Conservation (phyloP, 257 asterid genomes). For the Solanum etuberosum region DNA sequence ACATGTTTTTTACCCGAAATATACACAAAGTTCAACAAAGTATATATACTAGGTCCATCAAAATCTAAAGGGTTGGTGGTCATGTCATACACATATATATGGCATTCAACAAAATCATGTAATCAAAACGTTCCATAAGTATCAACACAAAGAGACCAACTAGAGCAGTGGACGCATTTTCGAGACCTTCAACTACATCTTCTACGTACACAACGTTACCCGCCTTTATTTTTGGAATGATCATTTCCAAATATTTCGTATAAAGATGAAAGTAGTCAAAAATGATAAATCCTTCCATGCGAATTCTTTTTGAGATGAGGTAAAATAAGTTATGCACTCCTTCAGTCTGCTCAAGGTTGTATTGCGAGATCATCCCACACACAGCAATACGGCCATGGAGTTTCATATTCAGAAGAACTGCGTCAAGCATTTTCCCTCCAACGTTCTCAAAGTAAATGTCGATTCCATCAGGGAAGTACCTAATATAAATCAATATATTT, state of each 20-base stretch:
- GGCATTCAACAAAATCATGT: no score
- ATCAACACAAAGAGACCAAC: background rate
- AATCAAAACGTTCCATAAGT: no score
- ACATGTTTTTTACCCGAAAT: no score
- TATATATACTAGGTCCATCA: no score
- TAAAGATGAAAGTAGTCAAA: background rate
- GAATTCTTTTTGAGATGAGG: background rate
- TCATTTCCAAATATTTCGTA: background rate
- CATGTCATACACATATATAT: no score
- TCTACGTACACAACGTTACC: background rate
- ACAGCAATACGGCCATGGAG: background rate
- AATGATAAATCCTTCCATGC: background rate
- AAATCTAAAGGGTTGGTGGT: no score
- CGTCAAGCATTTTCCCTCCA: background rate
- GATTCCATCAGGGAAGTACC: background rate
- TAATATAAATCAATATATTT: no score
- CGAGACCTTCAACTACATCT: background rate
- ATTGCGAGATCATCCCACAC: background rate
- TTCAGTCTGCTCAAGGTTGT: background rate
- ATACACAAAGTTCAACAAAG: no score
- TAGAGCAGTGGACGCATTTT: background rate
- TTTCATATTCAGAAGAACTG: background rate
- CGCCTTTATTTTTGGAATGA: background rate
- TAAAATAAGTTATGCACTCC: background rate
- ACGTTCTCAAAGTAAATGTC: background rate